Conservation (phyloP, 805 yeast species). For the Scheffersomyces stipitis region DNA sequence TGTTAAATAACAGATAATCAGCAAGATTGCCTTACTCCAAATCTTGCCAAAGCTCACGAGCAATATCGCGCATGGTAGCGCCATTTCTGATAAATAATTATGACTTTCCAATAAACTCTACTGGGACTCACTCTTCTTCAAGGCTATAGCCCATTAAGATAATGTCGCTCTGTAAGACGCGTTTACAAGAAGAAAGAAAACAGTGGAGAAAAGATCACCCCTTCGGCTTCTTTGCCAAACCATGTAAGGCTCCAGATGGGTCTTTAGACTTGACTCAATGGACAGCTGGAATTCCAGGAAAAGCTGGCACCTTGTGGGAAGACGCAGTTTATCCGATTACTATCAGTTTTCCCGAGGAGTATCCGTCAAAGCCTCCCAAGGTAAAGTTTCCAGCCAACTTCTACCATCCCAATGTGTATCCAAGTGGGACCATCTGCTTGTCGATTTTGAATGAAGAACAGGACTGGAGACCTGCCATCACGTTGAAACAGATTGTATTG, state of each 20-base stretch:
- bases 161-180: slow-evolving; percentile 65
- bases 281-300: slow-evolving; percentile 97
- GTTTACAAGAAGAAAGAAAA: slow-evolving; percentile 93
- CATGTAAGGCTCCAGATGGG: slow-evolving; percentile 77
- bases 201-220: slow-evolving; percentile 99
- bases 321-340: slow-evolving; percentile 87
- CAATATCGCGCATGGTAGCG: too few relatives aligned
- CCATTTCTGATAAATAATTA: too few relatives aligned
- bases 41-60: too few relatives aligned
- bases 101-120: too few relatives aligned
- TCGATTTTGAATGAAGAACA: slow-evolving; percentile 91
- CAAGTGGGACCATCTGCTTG: slow-evolving; percentile 94
- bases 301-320: slow-evolving; percentile 80
- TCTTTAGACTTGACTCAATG: slow-evolving; percentile 80
- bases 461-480: slow-evolving; percentile 98
- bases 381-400: slow-evolving; percentile 86
- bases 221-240: slow-evolving; percentile 94
- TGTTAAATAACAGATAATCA: too few relatives aligned
- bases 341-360: slow-evolving; percentile 82
- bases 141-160: too few relatives aligned
- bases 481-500: slow-evolving; percentile 80
- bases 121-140: slow-evolving; percentile 1
- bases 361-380: slow-evolving; percentile 96
- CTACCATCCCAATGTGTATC: slow-evolving; percentile 97
- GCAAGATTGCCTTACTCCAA: too few relatives aligned